Base-by-base conservation (phyloP, 2,329 filamentous ascomycete genomes). In the Curvularia eragrostidis region DNA sequence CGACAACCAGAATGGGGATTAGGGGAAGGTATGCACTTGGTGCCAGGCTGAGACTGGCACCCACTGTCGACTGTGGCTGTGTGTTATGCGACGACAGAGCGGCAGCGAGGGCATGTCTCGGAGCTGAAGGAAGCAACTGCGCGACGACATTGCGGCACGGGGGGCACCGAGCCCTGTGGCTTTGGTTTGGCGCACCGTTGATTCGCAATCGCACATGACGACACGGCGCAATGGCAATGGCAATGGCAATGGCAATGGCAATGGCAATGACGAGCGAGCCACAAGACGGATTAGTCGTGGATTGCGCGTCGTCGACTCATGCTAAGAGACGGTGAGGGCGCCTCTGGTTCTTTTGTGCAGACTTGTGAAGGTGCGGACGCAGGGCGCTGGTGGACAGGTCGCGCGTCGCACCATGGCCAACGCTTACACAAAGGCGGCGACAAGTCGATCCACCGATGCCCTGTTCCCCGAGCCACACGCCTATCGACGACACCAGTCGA, bases 341-440 rank as follows among this genome's bases (percentile, higher is more conserved):
- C 42, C 12, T 52, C 26, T 34, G 56, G 19, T 36, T 15, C 44
- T 50, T 43, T 59, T 63, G 59, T 65, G 64, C 63, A 59, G 49
- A 59, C 48, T 48, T 59, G 57, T 57, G 53, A 61, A 42, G 56
- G 34, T 34, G 54, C 24, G 52, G 48, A 34, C 21, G 41, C 44
- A 42, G 26, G 24, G 30, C 30, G 30, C 28, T n/a, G 21, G 21
- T 9, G 9, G 21, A 21, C 24, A 44, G 30, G 43, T 46, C 50
- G 50, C 54, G 34, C 41, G 56, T 58, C 49, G 44, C 53, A 57
- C 53, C 57, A 57, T 58, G 21, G 19, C 30, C 23, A 38, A 44
- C 54, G 57, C 51, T 58, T 51, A 43, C 28, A 50, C 56, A 42
- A 52, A 48, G 51, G n/a, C 51, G 54, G 42, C 60, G 30, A 56